A percentile compares a stretch with the other conserved stretches of the same genome.
Evolutionary conservation across 345 rosid species (phyloP).

Genomic region (Eucalyptus dawsonii): DNA sequence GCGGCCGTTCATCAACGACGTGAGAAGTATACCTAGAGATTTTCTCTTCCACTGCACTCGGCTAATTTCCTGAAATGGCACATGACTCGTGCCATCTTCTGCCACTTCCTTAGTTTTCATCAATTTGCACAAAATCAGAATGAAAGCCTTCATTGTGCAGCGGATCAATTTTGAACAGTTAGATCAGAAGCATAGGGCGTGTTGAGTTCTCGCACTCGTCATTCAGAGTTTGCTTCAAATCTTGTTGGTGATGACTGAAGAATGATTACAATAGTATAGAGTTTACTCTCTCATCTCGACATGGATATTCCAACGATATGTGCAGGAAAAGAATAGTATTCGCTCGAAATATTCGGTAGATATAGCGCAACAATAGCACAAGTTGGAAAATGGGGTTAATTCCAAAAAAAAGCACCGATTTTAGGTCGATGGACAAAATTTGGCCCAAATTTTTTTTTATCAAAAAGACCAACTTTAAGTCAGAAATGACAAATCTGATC

Average conservation of each 20-base stretch:
- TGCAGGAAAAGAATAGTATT: neutral
- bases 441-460: too few relatives aligned
- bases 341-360: neutral
- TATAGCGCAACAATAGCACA: too few relatives aligned
- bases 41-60: too few relatives aligned
- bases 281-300: neutral
- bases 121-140: neutral
- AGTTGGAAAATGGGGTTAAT: too few relatives aligned
- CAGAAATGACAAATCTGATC: too few relatives aligned
- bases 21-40: neutral
- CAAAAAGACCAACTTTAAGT: too few relatives aligned
- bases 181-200: neutral
- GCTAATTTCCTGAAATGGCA: too few relatives aligned
- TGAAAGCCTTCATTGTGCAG: neutral
- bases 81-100: neutral
- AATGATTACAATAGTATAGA: neutral
- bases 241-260: neutral
- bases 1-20: neutral
- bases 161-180: neutral
- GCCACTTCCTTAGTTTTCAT: neutral
- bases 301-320: neutral
- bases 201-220: neutral
- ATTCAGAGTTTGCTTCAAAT: neutral
- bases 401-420: too few relatives aligned
- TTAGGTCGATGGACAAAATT: too few relatives aligned